Conservation (phyloP, 257 asterid species). For the Penstemon davidsonii region DNA sequence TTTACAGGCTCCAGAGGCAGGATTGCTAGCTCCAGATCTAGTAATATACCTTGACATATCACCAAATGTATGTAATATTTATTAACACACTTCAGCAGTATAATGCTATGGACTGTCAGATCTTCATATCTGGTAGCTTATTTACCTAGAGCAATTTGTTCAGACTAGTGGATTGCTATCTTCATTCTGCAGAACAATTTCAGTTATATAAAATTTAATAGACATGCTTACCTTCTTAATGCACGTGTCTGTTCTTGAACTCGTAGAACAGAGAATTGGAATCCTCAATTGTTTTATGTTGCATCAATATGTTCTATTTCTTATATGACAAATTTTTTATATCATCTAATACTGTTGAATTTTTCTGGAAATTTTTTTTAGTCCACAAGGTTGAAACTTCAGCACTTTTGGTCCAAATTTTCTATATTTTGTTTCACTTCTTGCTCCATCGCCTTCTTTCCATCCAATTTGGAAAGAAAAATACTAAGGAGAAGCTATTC, state of each 20-base stretch:
- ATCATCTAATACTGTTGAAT: no score
- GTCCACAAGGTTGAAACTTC: neutral
- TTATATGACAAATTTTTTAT: neutral
- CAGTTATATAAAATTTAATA: neutral
- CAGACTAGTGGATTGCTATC: constrained; percentile 1
- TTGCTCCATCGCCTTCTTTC: no score
- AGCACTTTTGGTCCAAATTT: neutral
- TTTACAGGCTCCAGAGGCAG: constrained; percentile 77
- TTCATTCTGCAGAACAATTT: neutral
- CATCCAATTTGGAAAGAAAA: no score
- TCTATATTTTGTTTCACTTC: no score
- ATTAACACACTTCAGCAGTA: constrained; percentile 1
- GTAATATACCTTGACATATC: constrained; percentile 83
- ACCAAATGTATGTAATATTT: constrained; percentile 62
- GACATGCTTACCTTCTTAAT: neutral
- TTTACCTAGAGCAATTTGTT: neutral
- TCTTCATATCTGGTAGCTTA: constrained; percentile 6
- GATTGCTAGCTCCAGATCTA: constrained; percentile 83
- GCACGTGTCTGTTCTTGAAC: no score
- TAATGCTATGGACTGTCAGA: no score
- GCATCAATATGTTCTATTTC: neutral
- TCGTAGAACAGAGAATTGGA: no score
- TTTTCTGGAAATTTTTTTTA: no score
- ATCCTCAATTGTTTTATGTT: neutral
- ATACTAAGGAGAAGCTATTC: no score